phyloP scores from a whole-genome alignment of 2,329 filamentous ascomycete species.

The Pseudogymnoascus sp. region DNA sequence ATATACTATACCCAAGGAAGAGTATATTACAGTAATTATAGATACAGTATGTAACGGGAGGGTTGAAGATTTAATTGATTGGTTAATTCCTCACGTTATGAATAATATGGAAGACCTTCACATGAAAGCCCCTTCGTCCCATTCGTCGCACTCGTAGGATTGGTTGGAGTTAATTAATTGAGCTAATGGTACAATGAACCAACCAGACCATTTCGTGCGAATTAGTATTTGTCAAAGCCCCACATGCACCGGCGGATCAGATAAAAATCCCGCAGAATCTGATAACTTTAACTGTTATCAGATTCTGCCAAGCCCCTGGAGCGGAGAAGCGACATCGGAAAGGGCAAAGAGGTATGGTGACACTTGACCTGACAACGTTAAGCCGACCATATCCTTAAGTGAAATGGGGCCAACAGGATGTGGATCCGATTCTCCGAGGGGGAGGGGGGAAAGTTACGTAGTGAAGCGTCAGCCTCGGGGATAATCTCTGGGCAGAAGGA shows the following conservation, averaged over 20 bases:
- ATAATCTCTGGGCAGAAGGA: background rate
- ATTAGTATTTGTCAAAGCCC: background rate
- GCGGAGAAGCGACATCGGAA: background rate
- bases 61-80: background rate
- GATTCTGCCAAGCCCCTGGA: background rate
- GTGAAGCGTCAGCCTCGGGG: background rate
- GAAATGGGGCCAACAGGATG: background rate
- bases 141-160: background rate
- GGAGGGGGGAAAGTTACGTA: background rate
- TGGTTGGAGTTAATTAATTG: background rate
- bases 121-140: background rate
- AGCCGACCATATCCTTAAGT: background rate
- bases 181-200: background rate
- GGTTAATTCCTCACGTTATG: background rate
- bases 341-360: background rate
- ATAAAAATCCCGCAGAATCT: conserved; percentile 7
- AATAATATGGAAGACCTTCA: background rate
- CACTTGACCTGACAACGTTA: background rate
- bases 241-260: background rate
- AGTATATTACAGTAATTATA: background rate
- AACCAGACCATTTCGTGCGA: background rate
- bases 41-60: background rate
- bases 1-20: background rate
- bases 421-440: background rate
- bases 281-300: background rate